Conservation (phyloP, 371 early-diverging fungal species). For the Aphelidium insulamus region DNA sequence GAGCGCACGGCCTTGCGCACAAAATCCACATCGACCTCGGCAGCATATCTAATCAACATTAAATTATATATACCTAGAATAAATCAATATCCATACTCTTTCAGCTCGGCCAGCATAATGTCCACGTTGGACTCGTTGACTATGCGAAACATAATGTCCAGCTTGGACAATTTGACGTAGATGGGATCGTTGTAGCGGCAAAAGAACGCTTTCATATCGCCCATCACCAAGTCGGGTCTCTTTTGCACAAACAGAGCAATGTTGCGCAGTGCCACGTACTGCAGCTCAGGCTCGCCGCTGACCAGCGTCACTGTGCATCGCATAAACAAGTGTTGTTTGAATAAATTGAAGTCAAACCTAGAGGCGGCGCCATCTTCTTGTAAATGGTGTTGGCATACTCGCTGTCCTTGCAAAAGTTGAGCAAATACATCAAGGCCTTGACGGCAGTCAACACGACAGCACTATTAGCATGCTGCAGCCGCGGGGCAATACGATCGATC, state of each 20-base stretch:
- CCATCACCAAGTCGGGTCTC: conserved; percentile 50
- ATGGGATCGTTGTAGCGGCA: conserved; percentile 92
- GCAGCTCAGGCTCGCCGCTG: conserved; percentile 70
- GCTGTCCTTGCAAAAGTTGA: conserved; percentile 35
- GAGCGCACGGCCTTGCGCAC: conserved; percentile 77
- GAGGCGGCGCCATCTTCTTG: conserved; percentile 73
- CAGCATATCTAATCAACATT: conserved; percentile 35
- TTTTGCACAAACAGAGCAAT: conserved; percentile 65
- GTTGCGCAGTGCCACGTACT: conserved; percentile 80
- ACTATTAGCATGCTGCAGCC: conserved; percentile 81
- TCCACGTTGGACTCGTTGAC: conserved; percentile 55
- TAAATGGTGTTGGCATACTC: conserved; percentile 35
- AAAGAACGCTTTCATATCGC: conserved; percentile 78
- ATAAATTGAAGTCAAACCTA: not conserved
- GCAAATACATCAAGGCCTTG: conserved; percentile 38
- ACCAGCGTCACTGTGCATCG: conserved; percentile 49
- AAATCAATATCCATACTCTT: conserved; percentile 41
- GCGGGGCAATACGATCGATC: conserved; percentile 66
- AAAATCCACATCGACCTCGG: conserved; percentile 87
- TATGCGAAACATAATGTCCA: conserved; percentile 67
- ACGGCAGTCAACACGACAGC: conserved; percentile 68
- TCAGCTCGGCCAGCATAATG: conserved; percentile 63
- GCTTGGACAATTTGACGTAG: conserved; percentile 82
- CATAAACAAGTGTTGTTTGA: not conserved
- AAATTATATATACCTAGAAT: not conserved